Conservation (phyloP, 768 basidiomycete species). For the Mycena belliarum region DNA sequence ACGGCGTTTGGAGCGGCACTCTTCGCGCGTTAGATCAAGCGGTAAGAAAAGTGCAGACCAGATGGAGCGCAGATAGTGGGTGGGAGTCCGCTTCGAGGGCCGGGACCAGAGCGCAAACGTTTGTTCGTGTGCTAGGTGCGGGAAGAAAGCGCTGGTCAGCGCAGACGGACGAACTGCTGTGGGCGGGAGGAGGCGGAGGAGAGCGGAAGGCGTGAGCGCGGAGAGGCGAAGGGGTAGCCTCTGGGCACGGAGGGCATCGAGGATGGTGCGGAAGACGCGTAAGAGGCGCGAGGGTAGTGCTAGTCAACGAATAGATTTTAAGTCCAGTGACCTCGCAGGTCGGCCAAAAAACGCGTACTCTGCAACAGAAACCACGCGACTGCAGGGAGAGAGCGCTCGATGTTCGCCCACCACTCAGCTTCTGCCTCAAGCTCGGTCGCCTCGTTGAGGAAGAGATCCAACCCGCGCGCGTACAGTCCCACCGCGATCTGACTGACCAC, state of each 20-base stretch:
- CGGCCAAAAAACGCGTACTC: conserved; percentile 49
- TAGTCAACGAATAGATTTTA: conserved; percentile 28
- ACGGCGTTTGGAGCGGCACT: conserved; percentile 61
- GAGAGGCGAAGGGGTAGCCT: conserved; percentile 49
- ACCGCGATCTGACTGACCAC: conserved; percentile 53
- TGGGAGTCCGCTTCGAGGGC: conserved; percentile 7
- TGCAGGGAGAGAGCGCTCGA: conserved; percentile 59
- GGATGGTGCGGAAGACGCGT: conserved; percentile 38
- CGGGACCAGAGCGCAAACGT: conserved; percentile 21
- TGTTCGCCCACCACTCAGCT: conserved; percentile 82
- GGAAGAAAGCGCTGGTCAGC: conserved; percentile 65
- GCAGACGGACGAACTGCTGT: conserved; percentile 47
- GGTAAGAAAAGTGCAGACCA: conserved; percentile 41
- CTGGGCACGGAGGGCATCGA: conserved; percentile 42
- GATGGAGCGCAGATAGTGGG: conserved; percentile 25
- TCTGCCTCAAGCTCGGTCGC: conserved; percentile 73
- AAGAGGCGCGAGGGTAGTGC: conserved; percentile 48
- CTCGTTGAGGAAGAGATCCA: conserved; percentile 65
- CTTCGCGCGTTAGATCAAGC: conserved; percentile 62
- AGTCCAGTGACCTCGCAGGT: conserved; percentile 12
- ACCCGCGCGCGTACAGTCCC: conserved; percentile 61
- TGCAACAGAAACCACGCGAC: conserved; percentile 73
- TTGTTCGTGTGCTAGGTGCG: conserved; percentile 49
- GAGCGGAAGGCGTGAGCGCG: conserved; percentile 46
- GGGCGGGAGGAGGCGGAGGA: conserved; percentile 51